Conservation (phyloP, 768 basidiomycete genomes). For the button mushroom (Agaricus bisporus) region DNA sequence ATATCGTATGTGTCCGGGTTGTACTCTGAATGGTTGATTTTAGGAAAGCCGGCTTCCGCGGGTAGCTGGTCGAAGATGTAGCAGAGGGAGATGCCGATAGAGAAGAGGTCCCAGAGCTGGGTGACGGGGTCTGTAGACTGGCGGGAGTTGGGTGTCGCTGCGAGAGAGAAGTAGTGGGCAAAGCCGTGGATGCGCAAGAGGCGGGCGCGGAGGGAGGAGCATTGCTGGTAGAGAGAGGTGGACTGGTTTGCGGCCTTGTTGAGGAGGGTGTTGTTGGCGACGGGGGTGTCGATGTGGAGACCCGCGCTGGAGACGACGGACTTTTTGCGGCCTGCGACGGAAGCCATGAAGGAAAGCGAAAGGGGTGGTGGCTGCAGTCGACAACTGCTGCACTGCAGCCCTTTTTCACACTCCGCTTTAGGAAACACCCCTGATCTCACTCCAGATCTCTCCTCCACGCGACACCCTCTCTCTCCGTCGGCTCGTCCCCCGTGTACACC, state of each 20-base stretch:
- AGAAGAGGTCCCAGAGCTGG: conserved; percentile 91
- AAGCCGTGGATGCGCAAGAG: conserved; percentile 78
- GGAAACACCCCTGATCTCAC: conserved; percentile 5
- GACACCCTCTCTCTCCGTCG: not conserved
- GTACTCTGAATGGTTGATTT: conserved; percentile 60
- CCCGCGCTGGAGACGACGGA: conserved; percentile 61
- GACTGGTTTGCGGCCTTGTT: conserved; percentile 86
- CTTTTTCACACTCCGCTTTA: conserved; percentile 9
- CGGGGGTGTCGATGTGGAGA: conserved; percentile 67
- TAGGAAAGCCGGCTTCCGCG: conserved; percentile 48
- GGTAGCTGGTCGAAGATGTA: conserved; percentile 94
- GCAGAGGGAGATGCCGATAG: conserved; percentile 89
- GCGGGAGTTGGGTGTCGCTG: conserved; percentile 51
- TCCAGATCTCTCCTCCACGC: not conserved
- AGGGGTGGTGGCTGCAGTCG: not conserved
- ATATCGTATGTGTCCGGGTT: conserved; percentile 58
- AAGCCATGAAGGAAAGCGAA: conserved; percentile 30
- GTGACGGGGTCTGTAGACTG: conserved; percentile 89
- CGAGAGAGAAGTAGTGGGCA: conserved; percentile 58
- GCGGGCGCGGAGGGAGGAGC: conserved; percentile 68
- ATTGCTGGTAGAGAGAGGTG: conserved; percentile 90
- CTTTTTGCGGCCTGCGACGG: conserved; percentile 71
- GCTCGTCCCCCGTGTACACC: no score
- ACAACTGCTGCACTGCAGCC: no score
- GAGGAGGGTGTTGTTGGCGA: conserved; percentile 79